Evolutionary conservation across 768 basidiomycete genomes (phyloP).

Genomic region (Lyophyllum decastes): DNA sequence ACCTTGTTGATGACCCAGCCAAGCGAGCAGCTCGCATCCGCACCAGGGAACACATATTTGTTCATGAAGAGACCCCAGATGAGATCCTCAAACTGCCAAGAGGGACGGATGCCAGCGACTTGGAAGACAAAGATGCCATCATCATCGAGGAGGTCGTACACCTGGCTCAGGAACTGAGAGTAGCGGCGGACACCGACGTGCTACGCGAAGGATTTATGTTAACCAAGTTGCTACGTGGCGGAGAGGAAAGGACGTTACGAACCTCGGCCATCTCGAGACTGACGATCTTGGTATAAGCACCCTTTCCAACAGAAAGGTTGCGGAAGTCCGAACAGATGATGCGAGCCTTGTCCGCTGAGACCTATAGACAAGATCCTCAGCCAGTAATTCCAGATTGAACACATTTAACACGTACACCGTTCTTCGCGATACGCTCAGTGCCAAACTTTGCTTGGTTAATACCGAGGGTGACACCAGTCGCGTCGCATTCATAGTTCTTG

Average conservation of each 20-base stretch:
- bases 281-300: conserved; percentile 91
- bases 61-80: conserved; percentile 98
- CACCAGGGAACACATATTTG: conserved; percentile 98
- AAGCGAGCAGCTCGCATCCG: conserved; percentile 93
- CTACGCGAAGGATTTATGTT: conserved; percentile 30
- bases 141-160: conserved; percentile 92
- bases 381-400: background rate
- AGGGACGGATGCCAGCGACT: conserved; percentile 93
- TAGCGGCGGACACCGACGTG: conserved; percentile 97
- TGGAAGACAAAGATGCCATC: conserved; percentile 95
- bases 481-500: conserved; percentile 97
- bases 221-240: background rate
- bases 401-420: conserved; percentile 50
- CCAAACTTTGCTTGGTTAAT: conserved; percentile 93
- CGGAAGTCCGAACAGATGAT: conserved; percentile 94
- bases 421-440: conserved; percentile 80
- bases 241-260: conserved; percentile 14
- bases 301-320: conserved; percentile 75
- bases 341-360: conserved; percentile 70
- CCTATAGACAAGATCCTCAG: conserved; percentile 23
- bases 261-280: conserved; percentile 98
- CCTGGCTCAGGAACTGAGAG: conserved; percentile 82
- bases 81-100: conserved; percentile 99
- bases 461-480: conserved; percentile 91
- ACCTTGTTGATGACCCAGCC: conserved; percentile 86